Percentiles rank a stretch among this genome's conserved stretches.
Conservation (phyloP, 1,284 basidiomycete genomes). For the Fomitopsis pinicola region DNA sequence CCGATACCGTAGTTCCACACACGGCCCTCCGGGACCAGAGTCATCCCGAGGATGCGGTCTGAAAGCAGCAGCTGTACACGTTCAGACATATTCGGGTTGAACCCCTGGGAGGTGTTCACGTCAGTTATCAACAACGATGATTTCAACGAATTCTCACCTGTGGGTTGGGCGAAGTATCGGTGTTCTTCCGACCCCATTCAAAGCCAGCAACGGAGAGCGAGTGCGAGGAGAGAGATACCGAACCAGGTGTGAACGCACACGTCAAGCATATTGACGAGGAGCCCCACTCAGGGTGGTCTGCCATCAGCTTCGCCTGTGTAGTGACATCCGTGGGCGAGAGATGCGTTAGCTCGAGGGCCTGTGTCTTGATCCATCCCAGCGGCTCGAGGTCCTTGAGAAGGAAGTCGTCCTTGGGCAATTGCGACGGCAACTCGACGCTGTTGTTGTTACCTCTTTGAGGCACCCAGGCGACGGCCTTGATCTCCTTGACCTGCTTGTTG, state of each 20-base stretch:
- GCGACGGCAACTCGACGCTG: conserved; percentile 82
- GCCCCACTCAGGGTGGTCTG: conserved; percentile 91
- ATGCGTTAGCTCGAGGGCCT: conserved; percentile 88
- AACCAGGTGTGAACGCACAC: conserved; percentile 96
- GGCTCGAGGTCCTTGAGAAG: conserved; percentile 93
- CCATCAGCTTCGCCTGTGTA: conserved; percentile 95
- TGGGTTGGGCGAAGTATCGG: conserved; percentile 82
- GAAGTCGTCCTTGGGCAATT: conserved; percentile 91
- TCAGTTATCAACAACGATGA: conserved; percentile 11
- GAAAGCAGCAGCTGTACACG: conserved; percentile 93
- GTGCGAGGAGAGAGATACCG: conserved; percentile 93
- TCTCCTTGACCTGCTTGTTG: conserved; percentile 98
- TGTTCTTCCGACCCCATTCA: conserved; percentile 97
- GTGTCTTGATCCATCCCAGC: conserved; percentile 97
- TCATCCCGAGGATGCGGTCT: conserved; percentile 91
- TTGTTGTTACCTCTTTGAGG: conserved; percentile 97
- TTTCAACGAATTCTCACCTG: conserved; percentile 37
- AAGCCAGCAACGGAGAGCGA: conserved; percentile 88
- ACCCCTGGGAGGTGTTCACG: conserved; percentile 49
- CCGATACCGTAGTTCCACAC: conserved; percentile 95
- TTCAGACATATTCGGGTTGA: conserved; percentile 97
- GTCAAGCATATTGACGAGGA: conserved; percentile 94
- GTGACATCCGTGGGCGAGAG: conserved; percentile 94
- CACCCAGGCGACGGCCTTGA: conserved; percentile 94
- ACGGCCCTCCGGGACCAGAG: conserved; percentile 84